A percentile compares a stretch with the other conserved stretches of the same genome.
These are phyloP conservation scores for Flaveria bidentis DNA, from an alignment of 129 eudicot genomes.

Conservation along the genomic window DNA sequence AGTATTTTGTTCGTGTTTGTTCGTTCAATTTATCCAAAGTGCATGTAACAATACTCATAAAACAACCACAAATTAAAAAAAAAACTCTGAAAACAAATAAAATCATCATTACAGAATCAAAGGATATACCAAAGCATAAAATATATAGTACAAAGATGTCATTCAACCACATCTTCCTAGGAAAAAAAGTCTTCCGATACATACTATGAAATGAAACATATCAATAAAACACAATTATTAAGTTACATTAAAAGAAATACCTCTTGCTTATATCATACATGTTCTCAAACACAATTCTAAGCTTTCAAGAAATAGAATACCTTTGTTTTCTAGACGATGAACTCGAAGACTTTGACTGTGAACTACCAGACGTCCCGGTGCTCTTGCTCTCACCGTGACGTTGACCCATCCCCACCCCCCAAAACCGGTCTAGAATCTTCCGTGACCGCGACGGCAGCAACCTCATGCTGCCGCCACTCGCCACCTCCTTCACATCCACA, in stretches of 20 bases:
- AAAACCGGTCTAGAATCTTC: slow-evolving; percentile 79
- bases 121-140: neutral
- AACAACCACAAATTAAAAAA: no score
- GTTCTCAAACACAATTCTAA: neutral
- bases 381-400: slow-evolving; percentile 62
- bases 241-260: neutral
- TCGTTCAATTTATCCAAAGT: no score
- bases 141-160: slow-evolving; percentile 6
- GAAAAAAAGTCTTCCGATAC: neutral
- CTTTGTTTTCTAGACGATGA: slow-evolving; percentile 66
- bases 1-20: no score
- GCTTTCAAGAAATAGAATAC: slow-evolving; percentile 66
- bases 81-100: neutral
- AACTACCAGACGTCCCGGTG: slow-evolving; percentile 77
- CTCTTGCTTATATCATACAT: slow-evolving; percentile 7
- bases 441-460: slow-evolving; percentile 80
- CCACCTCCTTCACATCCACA: slow-evolving; percentile 45
- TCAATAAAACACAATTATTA: slow-evolving; percentile 2
- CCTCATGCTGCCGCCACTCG: slow-evolving; percentile 41
- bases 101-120: neutral
- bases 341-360: slow-evolving; percentile 62
- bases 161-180: slow-evolving; percentile 6
- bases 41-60: no score
- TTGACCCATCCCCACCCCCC: slow-evolving; percentile 60
- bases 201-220: slow-evolving; percentile 16